Evolutionary conservation across 1,284 basidiomycete genomes (phyloP), one percentile per base, ranked within the genome.

Genomic region (Gymnopus androsaceus): DNA sequence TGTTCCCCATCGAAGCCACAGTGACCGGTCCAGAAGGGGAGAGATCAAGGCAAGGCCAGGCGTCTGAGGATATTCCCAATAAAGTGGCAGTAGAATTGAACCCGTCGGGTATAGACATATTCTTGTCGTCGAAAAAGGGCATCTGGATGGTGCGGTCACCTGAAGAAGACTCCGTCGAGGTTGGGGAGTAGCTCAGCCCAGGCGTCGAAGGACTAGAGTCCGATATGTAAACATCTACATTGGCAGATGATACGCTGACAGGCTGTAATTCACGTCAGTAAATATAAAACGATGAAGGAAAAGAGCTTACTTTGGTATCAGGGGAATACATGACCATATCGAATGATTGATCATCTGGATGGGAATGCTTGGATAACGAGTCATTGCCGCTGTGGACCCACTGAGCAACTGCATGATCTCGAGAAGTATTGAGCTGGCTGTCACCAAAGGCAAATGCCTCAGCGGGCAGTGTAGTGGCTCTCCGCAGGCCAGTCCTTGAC

Each of bases 71-170:
- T 5, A 19, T 47, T 3, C 38, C 47, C 3, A 41, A 28, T 15
- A 66, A 61, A 49, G 61, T 15, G 64, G 65, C 56, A 63, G 51
- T 59, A 65, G 61, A 64, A 64, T 69, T 69, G 65, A 64, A 63
- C 60, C 27, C 40, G 21, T 60, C n/a, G 63, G 61, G 28, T 64
- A 61, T 49, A 64, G 67, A 34, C 64, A 53, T 54, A 31, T 30
- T 71, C 19, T 61, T 63, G 25, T 74, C 67, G 54, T 83, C 82
- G 61, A 75, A 67, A 52, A 81, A 81, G 0, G 74, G 66, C 77
- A 83, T 78, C 59, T 83, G 82, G 19, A 83, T 70, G 0, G 80
- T 84, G 17, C 75, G 74, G 59, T 83, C 81, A 30, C 78, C 80
- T 42, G 49, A 59, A 9, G 72, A 73, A 3, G 78, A 83, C 54